phyloP scores from a whole-genome alignment of 306 rosid species.

The Fagus crenata region DNA sequence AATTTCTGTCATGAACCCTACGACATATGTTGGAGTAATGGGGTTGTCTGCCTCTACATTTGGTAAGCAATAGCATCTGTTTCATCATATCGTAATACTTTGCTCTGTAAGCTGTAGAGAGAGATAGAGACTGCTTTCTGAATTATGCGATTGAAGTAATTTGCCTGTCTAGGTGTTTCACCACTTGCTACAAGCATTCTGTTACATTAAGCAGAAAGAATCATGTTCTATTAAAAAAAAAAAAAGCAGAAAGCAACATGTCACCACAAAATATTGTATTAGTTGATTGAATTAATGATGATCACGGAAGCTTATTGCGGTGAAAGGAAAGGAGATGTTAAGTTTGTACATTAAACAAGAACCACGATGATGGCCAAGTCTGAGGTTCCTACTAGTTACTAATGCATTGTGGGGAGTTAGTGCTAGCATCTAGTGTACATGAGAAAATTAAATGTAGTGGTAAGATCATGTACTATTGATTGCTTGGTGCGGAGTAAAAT shows the following conservation, averaged over 20 bases:
- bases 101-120: neutral
- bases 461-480: neutral
- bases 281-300: neutral
- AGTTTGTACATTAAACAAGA: conserved; percentile 1
- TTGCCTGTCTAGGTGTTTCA: neutral
- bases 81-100: neutral
- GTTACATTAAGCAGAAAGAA: neutral
- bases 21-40: neutral
- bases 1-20: neutral
- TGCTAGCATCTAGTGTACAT: neutral
- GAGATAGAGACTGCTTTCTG: neutral
- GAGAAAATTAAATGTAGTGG: neutral
- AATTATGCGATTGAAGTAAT: neutral
- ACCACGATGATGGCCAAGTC: neutral
- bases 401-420: neutral
- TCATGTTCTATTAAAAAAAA: too few relatives aligned
- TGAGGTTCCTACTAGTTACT: neutral
- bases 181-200: neutral
- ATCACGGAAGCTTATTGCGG: neutral
- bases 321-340: neutral
- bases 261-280: neutral
- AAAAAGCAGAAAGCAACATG: neutral
- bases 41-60: neutral
- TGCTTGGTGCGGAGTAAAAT: neutral
- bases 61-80: neutral